Percentiles rank a stretch among this genome's conserved stretches.
These are phyloP conservation scores for Chlamydomonas schloesseri DNA, from an alignment of 139 green algal species.

Conservation along the genomic window DNA sequence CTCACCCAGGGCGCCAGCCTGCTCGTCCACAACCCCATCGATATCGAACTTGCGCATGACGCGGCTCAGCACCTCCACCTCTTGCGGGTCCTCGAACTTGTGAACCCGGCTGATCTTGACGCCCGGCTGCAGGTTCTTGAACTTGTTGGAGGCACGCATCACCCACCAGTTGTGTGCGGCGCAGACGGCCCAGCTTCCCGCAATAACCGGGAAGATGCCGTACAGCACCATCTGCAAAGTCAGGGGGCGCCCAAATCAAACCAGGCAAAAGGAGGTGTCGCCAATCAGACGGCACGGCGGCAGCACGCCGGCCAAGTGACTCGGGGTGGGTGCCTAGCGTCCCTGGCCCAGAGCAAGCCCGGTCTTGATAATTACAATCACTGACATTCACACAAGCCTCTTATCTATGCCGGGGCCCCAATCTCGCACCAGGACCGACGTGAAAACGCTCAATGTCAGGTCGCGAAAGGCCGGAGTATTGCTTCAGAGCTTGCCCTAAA, in stretches of 20 bases:
- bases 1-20: slow-evolving; percentile 34
- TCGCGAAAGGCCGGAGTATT: too few relatives aligned
- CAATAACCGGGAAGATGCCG: not conserved
- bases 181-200: not conserved
- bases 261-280: not conserved
- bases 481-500: too few relatives aligned
- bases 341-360: too few relatives aligned
- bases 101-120: not conserved
- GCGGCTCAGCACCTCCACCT: not conserved
- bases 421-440: too few relatives aligned
- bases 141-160: not conserved
- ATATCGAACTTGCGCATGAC: slow-evolving; percentile 44
- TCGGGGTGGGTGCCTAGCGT: too few relatives aligned
- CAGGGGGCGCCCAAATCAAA: too few relatives aligned
- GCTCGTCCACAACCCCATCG: slow-evolving; percentile 27
- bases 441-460: too few relatives aligned
- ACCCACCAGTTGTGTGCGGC: not conserved
- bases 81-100: not conserved
- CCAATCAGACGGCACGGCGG: too few relatives aligned
- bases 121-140: not conserved
- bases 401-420: too few relatives aligned
- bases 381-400: too few relatives aligned
- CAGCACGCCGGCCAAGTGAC: too few relatives aligned
- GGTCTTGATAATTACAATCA: too few relatives aligned
- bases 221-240: not conserved